Evolutionary conservation across 495 filamentous ascomycete species (phyloP).

Genomic region (Copromyces sp.): DNA sequence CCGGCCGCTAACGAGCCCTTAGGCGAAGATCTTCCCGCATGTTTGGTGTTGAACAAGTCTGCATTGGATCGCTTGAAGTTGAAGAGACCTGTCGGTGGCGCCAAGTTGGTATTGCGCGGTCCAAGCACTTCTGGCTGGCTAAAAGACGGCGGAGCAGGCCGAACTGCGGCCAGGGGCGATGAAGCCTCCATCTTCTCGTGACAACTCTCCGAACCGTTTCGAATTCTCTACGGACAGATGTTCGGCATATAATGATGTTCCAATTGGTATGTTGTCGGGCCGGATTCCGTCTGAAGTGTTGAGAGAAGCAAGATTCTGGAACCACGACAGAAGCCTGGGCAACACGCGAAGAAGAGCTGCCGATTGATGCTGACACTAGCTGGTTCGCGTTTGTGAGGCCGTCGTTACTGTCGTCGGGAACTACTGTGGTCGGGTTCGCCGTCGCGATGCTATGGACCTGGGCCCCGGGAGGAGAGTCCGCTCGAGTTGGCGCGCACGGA

Average conservation of each 20-base stretch:
- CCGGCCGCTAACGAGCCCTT: constrained; percentile 84
- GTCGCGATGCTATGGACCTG: not conserved
- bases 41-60: constrained; percentile 73
- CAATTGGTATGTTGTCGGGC: not conserved
- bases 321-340: not conserved
- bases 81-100: constrained; percentile 54
- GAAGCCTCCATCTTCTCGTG: constrained; percentile 67
- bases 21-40: constrained; percentile 76
- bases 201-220: not conserved
- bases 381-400: not conserved
- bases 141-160: constrained; percentile 56
- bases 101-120: constrained; percentile 38
- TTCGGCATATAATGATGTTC: not conserved
- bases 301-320: not conserved
- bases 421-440: not conserved
- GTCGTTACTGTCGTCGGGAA: not conserved
- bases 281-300: not conserved
- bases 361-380: not conserved
- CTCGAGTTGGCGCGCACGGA: not conserved
- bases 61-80: constrained; percentile 26
- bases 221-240: not conserved
- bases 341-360: not conserved
- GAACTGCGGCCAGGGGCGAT: constrained; percentile 90
- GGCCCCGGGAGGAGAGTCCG: not conserved
- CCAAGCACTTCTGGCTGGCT: constrained; percentile 32